Percentiles rank a stretch among this genome's conserved stretches.
These are phyloP conservation scores for Nigrospora sphaerica DNA, from an alignment of 2,329 filamentous ascomycete species.

Conservation along the genomic window DNA sequence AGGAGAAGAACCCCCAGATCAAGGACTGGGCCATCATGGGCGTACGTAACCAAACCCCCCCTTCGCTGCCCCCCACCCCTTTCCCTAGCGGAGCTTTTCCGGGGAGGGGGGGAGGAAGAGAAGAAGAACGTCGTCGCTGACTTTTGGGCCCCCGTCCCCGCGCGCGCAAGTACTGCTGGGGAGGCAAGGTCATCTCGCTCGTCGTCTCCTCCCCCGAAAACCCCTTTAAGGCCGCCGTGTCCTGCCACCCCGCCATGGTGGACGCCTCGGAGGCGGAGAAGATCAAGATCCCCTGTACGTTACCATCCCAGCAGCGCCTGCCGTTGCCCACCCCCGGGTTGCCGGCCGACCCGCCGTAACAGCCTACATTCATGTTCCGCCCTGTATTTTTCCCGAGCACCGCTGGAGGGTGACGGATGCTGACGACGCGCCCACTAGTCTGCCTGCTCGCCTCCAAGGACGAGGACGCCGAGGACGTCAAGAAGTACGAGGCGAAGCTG, in stretches of 20 bases:
- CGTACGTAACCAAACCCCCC: conserved; percentile 27
- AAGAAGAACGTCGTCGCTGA: conserved; percentile 6
- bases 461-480: conserved; percentile 47
- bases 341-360: too few relatives aligned
- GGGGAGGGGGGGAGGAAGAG: too few relatives aligned
- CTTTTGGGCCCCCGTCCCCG: too few relatives aligned
- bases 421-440: conserved; percentile 16
- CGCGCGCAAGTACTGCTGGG: conserved; percentile 60
- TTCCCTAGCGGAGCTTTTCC: too few relatives aligned
- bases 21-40: conserved; percentile 55
- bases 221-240: conserved; percentile 47
- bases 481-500: conserved; percentile 49
- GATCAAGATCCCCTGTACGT: conserved; percentile 46
- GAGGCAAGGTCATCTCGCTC: conserved; percentile 58
- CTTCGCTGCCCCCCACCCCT: too few relatives aligned
- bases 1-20: conserved; percentile 45
- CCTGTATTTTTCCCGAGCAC: too few relatives aligned
- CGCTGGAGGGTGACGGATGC: too few relatives aligned
- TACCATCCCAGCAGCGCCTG: too few relatives aligned
- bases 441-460: conserved; percentile 60
- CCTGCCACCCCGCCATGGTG: conserved; percentile 56
- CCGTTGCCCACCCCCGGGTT: too few relatives aligned
- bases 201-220: conserved; percentile 40
- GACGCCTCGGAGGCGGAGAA: conserved; percentile 52
- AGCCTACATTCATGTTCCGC: too few relatives aligned